Evolutionary conservation across 768 basidiomycete genomes (phyloP).

Genomic region (Tubosaeta sp.): DNA sequence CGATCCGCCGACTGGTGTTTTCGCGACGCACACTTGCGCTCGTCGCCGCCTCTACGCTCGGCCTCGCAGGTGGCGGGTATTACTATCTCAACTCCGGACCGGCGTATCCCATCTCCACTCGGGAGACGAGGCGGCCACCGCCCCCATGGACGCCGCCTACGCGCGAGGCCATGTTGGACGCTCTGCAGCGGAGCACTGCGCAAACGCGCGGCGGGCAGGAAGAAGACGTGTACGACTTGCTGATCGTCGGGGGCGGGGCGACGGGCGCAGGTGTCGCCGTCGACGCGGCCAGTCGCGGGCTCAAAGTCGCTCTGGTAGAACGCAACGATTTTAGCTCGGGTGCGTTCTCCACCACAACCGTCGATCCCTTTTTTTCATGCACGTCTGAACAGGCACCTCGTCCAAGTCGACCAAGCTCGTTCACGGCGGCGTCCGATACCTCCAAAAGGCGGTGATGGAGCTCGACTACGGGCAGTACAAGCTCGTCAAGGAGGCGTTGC

Average conservation of each 20-base stretch:
- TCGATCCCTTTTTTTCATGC: neutral
- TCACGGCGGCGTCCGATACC: constrained; percentile 95
- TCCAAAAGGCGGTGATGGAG: constrained; percentile 94
- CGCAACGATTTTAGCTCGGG: constrained; percentile 89
- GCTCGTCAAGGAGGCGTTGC: constrained; percentile 91
- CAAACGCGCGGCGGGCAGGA: constrained; percentile 35
- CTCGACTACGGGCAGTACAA: constrained; percentile 97
- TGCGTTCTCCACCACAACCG: constrained; percentile 31
- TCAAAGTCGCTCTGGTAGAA: constrained; percentile 92
- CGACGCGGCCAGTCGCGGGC: constrained; percentile 87
- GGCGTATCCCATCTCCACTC: constrained; percentile 58
- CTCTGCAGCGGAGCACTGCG: constrained; percentile 30
- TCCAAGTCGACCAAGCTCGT: constrained; percentile 98
- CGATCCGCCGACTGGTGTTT: constrained; percentile 35
- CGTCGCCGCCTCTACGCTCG: constrained; percentile 48
- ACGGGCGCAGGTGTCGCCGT: constrained; percentile 96
- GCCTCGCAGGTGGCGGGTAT: constrained; percentile 58
- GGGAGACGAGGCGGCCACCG: constrained; percentile 65
- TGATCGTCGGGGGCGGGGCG: constrained; percentile 91
- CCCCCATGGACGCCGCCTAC: constrained; percentile 77
- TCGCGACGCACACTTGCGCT: constrained; percentile 53
- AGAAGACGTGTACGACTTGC: constrained; percentile 62
- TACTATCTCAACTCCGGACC: constrained; percentile 74
- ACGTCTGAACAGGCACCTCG: constrained; percentile 63
- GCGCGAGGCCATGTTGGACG: constrained; percentile 58